A percentile compares a stretch with the other conserved stretches of the same genome.
Evolutionary conservation across 2,329 filamentous ascomycete species (phyloP).

Genomic region (Beauveria brongniartii): DNA sequence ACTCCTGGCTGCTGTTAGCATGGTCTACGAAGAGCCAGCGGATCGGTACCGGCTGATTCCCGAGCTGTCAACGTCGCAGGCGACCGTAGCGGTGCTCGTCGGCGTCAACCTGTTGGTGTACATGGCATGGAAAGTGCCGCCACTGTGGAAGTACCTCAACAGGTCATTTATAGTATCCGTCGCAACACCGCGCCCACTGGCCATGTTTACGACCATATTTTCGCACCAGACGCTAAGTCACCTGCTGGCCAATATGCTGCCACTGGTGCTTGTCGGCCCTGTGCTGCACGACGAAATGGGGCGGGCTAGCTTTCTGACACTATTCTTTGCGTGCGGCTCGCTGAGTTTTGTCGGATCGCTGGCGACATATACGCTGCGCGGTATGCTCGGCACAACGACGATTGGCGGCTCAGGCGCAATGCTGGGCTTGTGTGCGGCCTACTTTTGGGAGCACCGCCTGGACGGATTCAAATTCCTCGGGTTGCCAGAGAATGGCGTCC

Average conservation of each 20-base stretch:
- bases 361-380: constrained; percentile 36
- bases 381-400: constrained; percentile 40
- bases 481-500: constrained; percentile 48
- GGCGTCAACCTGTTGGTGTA: constrained; percentile 50
- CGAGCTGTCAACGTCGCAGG: constrained; percentile 51
- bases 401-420: constrained; percentile 61
- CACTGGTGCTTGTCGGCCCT: constrained; percentile 58
- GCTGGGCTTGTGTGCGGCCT: constrained; percentile 53
- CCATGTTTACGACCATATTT: constrained; percentile 57
- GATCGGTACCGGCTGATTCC: constrained; percentile 46
- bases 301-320: constrained; percentile 58
- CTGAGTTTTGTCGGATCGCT: constrained; percentile 53
- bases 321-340: constrained; percentile 53
- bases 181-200: constrained; percentile 54
- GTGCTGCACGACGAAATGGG: constrained; percentile 63
- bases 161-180: constrained; percentile 58
- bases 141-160: constrained; percentile 59
- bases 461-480: constrained; percentile 51
- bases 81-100: constrained; percentile 57
- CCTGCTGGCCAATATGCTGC: constrained; percentile 54
- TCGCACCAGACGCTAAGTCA: constrained; percentile 59
- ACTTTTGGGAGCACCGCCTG: constrained; percentile 49
- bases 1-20: constrained; percentile 34
- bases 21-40: constrained; percentile 46
- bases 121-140: constrained; percentile 54